phyloP scores from a whole-genome alignment of 2,329 filamentous ascomycete genomes.

The Coniochaeta sp. region DNA sequence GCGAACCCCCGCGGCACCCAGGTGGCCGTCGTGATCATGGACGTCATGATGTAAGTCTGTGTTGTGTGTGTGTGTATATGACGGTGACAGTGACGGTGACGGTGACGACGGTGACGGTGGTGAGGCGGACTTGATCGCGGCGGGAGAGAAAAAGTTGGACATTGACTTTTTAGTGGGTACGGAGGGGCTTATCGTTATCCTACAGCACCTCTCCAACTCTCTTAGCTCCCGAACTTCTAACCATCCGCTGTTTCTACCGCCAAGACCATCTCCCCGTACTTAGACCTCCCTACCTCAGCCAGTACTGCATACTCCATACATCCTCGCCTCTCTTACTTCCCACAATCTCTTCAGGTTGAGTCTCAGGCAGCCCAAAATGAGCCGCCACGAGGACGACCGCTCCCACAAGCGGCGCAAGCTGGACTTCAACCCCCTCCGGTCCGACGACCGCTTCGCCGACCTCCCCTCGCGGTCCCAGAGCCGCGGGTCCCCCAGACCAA shows the following conservation, averaged over 20 bases:
- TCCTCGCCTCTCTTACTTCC: neutral
- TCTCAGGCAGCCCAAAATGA: slow-evolving; percentile 13
- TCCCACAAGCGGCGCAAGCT: slow-evolving; percentile 58
- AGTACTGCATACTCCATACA: neutral
- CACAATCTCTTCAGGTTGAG: neutral
- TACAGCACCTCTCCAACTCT: no score
- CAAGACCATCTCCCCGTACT: no score
- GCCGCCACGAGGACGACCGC: slow-evolving; percentile 20
- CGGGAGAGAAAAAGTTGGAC: slow-evolving; percentile 14
- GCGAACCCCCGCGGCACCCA: slow-evolving; percentile 75
- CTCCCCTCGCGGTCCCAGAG: slow-evolving; percentile 35
- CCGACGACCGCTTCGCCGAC: slow-evolving; percentile 49
- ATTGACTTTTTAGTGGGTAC: slow-evolving; percentile 24
- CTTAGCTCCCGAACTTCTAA: no score
- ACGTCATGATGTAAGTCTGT: no score
- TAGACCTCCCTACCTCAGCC: no score
- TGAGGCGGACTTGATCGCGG: no score
- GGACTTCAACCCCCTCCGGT: slow-evolving; percentile 47
- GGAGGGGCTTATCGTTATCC: slow-evolving; percentile 26
- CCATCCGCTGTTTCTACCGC: no score
- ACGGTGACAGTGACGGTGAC: no score
- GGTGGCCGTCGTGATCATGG: slow-evolving; percentile 70
- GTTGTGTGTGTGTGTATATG: no score
- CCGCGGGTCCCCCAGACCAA: slow-evolving; percentile 23
- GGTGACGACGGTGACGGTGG: no score